Base-by-base conservation (phyloP, 441 rosid genomes). In the Mallotus japonicus region DNA sequence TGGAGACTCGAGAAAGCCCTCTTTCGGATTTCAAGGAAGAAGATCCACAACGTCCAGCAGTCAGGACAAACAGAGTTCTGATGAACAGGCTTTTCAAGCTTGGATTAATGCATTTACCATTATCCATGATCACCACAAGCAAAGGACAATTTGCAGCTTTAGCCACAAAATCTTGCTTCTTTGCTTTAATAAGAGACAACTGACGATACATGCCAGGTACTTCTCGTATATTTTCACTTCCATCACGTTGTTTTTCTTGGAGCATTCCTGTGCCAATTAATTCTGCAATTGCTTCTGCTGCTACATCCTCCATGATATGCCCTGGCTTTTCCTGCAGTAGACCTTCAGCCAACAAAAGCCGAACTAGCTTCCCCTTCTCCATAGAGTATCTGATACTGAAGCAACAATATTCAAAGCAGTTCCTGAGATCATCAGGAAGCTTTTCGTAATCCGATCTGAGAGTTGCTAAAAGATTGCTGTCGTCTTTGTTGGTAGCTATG, bases 261-360 rank as follows among this genome's bases (percentile, higher is more conserved):
- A 72, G 75, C 62, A 72, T 53, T 19, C 69, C 71, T 12, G 42
- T 13, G 49, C 4, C 12, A 24, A 65, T 65, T 46, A 73, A 47
- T 37, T 65, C 71, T 3, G 22, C 7, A 17, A 73, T 32, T 5
- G 65, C 28, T 15, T 65, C 56, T 56, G 4, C 65, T 24, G 65
- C 71, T 65, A 60, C 32, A 73, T 65, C 65, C 28, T 73, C 71
- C 58, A 65, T 65, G n/a, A 73, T 24, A n/a, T 65, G 19, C 20
- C 65, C 65, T 28, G 57, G 46, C 7, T 56, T 73, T 65, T 65
- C 70, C 19, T 61, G 65, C 46, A 73, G 2, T 8, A 65, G 71
- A 47, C 56, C 49, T 73, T 73, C 71, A 47, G 76, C 76, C 58
- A 73, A 11, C 34, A 65, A 56, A 44, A 73, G 71, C 3, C 65